Evolutionary conservation across 2,329 filamentous ascomycete species (phyloP).

Genomic region (Aspergillus quadricinctus): DNA sequence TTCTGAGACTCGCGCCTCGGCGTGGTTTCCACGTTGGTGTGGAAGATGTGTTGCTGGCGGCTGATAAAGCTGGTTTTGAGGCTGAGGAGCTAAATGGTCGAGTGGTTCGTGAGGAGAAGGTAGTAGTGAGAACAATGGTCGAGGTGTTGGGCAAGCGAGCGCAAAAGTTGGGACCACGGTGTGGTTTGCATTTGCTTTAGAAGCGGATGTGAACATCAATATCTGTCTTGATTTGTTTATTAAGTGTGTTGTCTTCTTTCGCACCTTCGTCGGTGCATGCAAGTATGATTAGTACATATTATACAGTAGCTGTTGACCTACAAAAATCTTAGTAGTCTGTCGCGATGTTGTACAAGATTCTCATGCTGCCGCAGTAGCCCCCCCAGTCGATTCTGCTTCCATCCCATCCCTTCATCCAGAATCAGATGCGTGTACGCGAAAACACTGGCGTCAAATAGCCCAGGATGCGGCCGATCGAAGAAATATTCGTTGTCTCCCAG

Average conservation of each 20-base stretch:
- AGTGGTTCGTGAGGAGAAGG: slow-evolving; percentile 40
- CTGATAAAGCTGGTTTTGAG: slow-evolving; percentile 43
- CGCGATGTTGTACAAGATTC: slow-evolving; percentile 62
- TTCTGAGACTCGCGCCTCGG: slow-evolving; percentile 29
- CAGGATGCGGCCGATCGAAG: slow-evolving; percentile 55
- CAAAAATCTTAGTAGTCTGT: slow-evolving; percentile 55
- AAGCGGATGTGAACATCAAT: slow-evolving; percentile 16
- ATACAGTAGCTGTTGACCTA: slow-evolving; percentile 19
- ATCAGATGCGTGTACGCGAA: slow-evolving; percentile 87
- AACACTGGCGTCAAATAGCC: slow-evolving; percentile 79
- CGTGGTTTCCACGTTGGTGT: too few relatives aligned
- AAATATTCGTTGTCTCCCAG: slow-evolving; percentile 59
- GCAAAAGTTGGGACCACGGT: slow-evolving; percentile 54
- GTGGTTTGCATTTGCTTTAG: slow-evolving; percentile 52
- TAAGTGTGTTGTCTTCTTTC: neutral
- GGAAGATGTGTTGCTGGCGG: slow-evolving; percentile 50
- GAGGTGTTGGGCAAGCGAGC: slow-evolving; percentile 57
- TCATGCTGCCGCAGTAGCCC: slow-evolving; percentile 54
- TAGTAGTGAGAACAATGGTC: slow-evolving; percentile 54
- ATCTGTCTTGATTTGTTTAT: neutral
- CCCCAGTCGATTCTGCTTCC: slow-evolving; percentile 60
- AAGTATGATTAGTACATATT: slow-evolving; percentile 5
- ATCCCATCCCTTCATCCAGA: slow-evolving; percentile 59
- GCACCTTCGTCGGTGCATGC: neutral
- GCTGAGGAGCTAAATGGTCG: slow-evolving; percentile 30